A percentile compares a stretch with the other conserved stretches of the same genome.
Conservation (phyloP, 345 rosid genomes). For the Excoecaria agallocha region DNA sequence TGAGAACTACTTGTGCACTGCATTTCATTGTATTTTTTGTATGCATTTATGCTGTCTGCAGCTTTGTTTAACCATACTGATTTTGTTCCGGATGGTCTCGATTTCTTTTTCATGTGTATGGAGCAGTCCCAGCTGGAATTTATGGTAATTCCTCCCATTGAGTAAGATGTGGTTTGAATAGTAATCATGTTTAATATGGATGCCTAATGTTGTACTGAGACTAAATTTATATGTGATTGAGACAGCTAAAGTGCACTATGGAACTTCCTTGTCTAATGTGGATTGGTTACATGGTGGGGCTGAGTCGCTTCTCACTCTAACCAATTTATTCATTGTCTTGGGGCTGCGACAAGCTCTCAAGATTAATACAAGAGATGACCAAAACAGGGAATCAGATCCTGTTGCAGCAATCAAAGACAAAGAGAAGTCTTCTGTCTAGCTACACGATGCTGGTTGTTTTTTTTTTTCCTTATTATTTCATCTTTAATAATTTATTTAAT, state of each 20-base stretch:
- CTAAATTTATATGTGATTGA: slow-evolving; percentile 16
- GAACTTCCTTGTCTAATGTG: slow-evolving; percentile 86
- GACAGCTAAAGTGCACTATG: slow-evolving; percentile 83
- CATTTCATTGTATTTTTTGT: not conserved
- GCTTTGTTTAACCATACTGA: not conserved
- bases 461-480: not conserved
- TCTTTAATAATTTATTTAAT: not conserved
- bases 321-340: slow-evolving; percentile 81
- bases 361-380: slow-evolving; percentile 31
- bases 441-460: not conserved
- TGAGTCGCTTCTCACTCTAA: slow-evolving; percentile 79
- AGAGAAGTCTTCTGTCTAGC: slow-evolving; percentile 37
- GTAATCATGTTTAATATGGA: not conserved
- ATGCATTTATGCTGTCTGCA: not conserved
- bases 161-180: slow-evolving; percentile 8
- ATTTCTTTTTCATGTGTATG: slow-evolving; percentile 11
- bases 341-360: slow-evolving; percentile 80
- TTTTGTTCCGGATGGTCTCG: slow-evolving; percentile 20
- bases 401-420: slow-evolving; percentile 24
- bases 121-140: slow-evolving; percentile 88
- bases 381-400: slow-evolving; percentile 26
- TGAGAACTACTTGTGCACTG: not conserved
- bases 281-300: slow-evolving; percentile 97
- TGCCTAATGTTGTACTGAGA: not conserved
- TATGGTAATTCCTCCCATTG: slow-evolving; percentile 52